Evolutionary conservation across 148 eudicot species (phyloP).

Genomic region (Beta vulgaris): DNA sequence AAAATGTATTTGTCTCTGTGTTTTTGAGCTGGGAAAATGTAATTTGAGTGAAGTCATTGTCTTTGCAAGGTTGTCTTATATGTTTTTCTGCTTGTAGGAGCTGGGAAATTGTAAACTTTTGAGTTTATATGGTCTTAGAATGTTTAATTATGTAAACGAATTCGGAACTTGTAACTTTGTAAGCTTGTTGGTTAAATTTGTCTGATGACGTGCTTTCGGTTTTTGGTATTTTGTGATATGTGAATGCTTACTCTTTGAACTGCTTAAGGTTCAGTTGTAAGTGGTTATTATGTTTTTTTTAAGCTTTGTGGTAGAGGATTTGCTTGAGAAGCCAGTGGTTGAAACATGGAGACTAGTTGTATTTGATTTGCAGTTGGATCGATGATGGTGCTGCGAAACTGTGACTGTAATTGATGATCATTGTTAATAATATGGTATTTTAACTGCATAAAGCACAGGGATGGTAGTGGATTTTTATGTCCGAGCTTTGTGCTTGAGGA

Average conservation of each 20-base stretch:
- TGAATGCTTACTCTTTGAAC: background rate
- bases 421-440: background rate
- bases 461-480: background rate
- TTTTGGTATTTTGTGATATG: background rate
- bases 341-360: background rate
- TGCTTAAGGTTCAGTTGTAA: background rate
- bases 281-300: background rate
- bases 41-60: background rate
- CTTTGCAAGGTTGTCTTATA: background rate
- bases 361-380: background rate
- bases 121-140: background rate
- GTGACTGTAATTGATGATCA: background rate
- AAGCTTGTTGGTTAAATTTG: background rate
- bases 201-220: background rate
- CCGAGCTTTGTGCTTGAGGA: background rate
- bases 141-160: background rate
- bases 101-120: background rate
- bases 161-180: background rate
- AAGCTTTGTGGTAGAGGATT: background rate
- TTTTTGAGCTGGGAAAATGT: constrained; percentile 8
- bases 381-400: background rate
- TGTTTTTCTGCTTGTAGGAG: background rate
- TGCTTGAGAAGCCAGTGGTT: background rate
- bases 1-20: background rate
- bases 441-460: background rate